A percentile compares a stretch with the other conserved stretches of the same genome.
Evolutionary conservation across 2,329 filamentous ascomycete genomes (phyloP).

Genomic region (Plenodomus biglobosus): DNA sequence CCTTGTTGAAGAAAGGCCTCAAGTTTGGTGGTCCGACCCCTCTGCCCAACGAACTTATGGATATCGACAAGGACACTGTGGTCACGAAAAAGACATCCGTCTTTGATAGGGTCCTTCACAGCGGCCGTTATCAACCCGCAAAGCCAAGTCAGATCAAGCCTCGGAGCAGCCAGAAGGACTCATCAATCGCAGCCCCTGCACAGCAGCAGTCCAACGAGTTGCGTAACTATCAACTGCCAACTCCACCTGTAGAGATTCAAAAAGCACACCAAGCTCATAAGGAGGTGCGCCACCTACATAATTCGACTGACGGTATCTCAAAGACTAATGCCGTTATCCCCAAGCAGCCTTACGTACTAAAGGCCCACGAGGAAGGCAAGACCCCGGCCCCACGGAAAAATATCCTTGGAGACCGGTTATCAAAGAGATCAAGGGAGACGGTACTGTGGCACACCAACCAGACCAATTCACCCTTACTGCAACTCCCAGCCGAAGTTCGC

Average conservation of each 20-base stretch:
- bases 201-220: neutral
- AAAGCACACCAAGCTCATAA: neutral
- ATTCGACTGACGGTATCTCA: neutral
- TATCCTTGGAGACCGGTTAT: neutral
- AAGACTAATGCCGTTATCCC: neutral
- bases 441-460: slow-evolving; percentile 28
- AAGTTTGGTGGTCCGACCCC: neutral
- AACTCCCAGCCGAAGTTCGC: slow-evolving; percentile 27
- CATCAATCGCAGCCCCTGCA: neutral
- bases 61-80: neutral
- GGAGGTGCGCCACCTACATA: neutral
- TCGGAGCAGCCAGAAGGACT: neutral
- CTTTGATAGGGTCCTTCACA: neutral
- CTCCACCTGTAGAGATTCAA: neutral
- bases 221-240: neutral
- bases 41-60: neutral
- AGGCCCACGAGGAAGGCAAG: neutral
- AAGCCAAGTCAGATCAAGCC: neutral
- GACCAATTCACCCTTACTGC: slow-evolving; percentile 24
- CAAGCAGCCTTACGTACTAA: neutral
- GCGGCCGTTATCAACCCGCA: neutral
- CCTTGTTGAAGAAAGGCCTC: neutral
- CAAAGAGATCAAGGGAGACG: slow-evolving; percentile 4
- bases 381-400: neutral
- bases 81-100: neutral